Percentiles rank a stretch among this genome's conserved stretches.
Conservation (phyloP, 2,329 filamentous ascomycete species). For the Simplicillium sp. region DNA sequence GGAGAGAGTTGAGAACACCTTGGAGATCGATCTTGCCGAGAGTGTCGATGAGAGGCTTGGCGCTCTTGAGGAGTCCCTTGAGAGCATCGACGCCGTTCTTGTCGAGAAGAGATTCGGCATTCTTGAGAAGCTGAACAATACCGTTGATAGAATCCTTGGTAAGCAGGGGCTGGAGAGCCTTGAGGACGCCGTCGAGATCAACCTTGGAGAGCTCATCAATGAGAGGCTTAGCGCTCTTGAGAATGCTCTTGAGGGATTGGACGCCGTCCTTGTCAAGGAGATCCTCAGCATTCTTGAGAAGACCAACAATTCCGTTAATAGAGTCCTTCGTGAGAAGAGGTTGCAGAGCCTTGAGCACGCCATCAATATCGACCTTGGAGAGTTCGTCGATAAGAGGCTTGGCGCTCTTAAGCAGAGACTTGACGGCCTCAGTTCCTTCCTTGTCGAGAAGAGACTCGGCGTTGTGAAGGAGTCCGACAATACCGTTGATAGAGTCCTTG, state of each 20-base stretch:
- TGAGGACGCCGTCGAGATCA: slow-evolving; percentile 20
- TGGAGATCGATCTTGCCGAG: slow-evolving; percentile 22
- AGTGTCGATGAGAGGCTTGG: slow-evolving; percentile 13
- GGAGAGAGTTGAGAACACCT: slow-evolving; percentile 15
- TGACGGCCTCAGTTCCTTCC: slow-evolving; percentile 11
- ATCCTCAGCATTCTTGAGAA: slow-evolving; percentile 19
- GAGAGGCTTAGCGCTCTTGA: slow-evolving; percentile 16
- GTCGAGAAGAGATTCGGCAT: slow-evolving; percentile 13
- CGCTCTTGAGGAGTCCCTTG: slow-evolving; percentile 10
- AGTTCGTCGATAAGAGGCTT: slow-evolving; percentile 21
- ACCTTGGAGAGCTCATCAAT: slow-evolving; percentile 19
- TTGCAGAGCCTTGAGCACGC: slow-evolving; percentile 16
- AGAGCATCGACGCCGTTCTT: slow-evolving; percentile 11
- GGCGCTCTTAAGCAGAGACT: slow-evolving; percentile 13
- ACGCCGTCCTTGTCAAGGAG: slow-evolving; percentile 15
- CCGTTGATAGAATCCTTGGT: slow-evolving; percentile 17
- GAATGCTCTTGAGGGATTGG: slow-evolving; percentile 13
- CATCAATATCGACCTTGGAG: slow-evolving; percentile 19
- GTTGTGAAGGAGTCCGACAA: slow-evolving; percentile 19
- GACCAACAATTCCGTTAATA: slow-evolving; percentile 13
- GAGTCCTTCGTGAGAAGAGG: slow-evolving; percentile 17
- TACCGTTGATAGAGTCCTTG: slow-evolving; percentile 14
- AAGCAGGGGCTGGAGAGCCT: slow-evolving; percentile 15
- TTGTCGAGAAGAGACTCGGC: slow-evolving; percentile 16
- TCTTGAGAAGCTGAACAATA: slow-evolving; percentile 14